phyloP scores from a whole-genome alignment of 768 basidiomycete genomes.

The Coprinopsis strossmayeri region DNA sequence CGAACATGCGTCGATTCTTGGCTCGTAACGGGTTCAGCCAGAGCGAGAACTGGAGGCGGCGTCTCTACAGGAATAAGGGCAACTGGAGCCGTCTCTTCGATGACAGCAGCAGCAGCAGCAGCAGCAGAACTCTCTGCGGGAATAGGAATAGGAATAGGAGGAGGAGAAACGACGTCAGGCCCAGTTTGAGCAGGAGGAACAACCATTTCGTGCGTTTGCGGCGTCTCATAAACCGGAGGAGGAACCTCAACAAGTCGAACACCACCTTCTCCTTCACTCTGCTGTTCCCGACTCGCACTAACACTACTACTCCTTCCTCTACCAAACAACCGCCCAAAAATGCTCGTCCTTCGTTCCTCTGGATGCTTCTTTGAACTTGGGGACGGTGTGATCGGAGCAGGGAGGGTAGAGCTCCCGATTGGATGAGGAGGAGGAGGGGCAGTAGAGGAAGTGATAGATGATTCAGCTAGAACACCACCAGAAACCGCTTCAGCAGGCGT shows the following conservation, averaged over 20 bases:
- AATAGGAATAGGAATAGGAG: not conserved
- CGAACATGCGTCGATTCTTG: not conserved
- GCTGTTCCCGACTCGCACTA: not conserved
- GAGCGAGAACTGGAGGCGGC: too few species aligned
- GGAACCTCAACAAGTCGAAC: too few species aligned
- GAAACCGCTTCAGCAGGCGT: too few species aligned
- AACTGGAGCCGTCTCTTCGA: not conserved
- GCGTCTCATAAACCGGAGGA: too few species aligned
- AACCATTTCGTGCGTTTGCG: too few species aligned
- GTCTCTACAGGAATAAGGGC: not conserved
- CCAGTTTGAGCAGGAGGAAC: not conserved
- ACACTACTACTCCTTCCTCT: not conserved
- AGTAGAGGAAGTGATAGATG: too few species aligned
- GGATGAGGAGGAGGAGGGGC: too few species aligned
- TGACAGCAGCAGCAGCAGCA: not conserved
- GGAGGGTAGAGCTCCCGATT: too few species aligned
- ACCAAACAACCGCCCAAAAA: conserved; percentile 9
- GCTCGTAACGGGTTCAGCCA: too few species aligned
- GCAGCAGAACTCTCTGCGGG: not conserved
- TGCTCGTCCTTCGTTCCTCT: not conserved
- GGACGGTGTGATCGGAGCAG: not conserved
- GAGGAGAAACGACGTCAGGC: not conserved
- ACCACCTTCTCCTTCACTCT: too few species aligned
- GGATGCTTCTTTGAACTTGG: not conserved
- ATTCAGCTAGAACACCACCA: too few species aligned